Percentiles rank a stretch among this genome's conserved stretches.
These are phyloP conservation scores for Chaetomium cochliodes DNA, from an alignment of 495 filamentous ascomycete species.

Conservation along the genomic window DNA sequence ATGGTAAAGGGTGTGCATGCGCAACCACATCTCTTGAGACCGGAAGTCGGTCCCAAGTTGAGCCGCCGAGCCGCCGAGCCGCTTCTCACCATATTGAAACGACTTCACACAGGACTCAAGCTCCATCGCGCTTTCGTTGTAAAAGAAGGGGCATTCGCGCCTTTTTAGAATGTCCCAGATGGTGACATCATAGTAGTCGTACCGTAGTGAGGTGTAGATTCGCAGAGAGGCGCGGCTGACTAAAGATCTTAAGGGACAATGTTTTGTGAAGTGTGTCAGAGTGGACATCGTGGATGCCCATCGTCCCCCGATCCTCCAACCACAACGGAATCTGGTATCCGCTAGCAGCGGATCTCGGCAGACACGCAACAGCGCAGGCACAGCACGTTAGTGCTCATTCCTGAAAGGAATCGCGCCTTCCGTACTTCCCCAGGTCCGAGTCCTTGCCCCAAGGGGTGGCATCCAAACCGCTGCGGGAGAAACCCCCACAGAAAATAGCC, in stretches of 20 bases:
- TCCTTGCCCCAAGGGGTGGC: conserved; percentile 22
- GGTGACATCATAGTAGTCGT: conserved; percentile 13
- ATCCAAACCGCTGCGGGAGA: conserved; percentile 11
- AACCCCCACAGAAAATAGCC: conserved; percentile 31
- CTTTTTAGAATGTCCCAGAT: neutral
- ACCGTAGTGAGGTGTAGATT: neutral
- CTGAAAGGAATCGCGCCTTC: conserved; percentile 5
- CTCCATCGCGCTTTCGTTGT: neutral
- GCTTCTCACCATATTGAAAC: neutral
- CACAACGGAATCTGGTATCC: neutral
- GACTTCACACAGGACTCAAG: neutral
- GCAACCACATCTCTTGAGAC: neutral
- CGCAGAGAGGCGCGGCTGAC: conserved; percentile 6
- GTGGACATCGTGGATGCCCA: neutral
- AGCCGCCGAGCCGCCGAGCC: conserved; percentile 2
- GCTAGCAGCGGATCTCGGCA: neutral
- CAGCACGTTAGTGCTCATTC: neutral
- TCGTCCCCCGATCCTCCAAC: neutral
- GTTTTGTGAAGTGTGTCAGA: neutral
- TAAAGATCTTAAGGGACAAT: neutral
- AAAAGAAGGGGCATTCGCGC: conserved; percentile 1
- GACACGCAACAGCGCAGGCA: neutral
- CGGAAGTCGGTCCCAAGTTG: neutral
- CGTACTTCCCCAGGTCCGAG: neutral
- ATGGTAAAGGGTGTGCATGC: neutral